Evolutionary conservation across 345 rosid genomes (phyloP), one percentile per base, ranked within the genome.

Genomic region (Brassica carinata): DNA sequence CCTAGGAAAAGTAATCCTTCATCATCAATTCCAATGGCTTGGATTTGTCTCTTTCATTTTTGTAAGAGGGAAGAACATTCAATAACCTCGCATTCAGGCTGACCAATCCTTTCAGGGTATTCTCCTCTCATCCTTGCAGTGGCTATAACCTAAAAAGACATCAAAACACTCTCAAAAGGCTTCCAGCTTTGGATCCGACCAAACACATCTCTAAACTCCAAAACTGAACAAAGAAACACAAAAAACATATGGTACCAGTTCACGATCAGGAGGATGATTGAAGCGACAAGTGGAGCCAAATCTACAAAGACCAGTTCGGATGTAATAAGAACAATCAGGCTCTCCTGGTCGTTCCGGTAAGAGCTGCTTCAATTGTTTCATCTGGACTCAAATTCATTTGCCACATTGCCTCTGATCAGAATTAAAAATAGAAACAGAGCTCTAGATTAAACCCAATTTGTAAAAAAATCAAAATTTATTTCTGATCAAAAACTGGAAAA

Each of bases 251-350:
- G 14, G 55, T 89, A 96, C 99, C 98, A 96, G 90, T 85, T 90
- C 93, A 40, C 99, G 83, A 83, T 94, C 94, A 84, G 89, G 92
- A 81, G 99, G 89, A 70, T 86, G 89, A 70, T 84, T 84, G 75
- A 84, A 86, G 43, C 84, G 89, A 73, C 89, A 86, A 57, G 89
- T 80, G 1, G 83, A 82, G 10, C 87, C 89, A 86, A 92, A 96
- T 86, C 98, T 88, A 83, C 99, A 96, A 68, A 96, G 96, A 40
- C 99, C 99, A 58, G 99, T 96, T 85, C 98, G 85, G 71, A 96
- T 92, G 81, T 96, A 96, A 87, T 91, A 94, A 78, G 98, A 90
- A 84, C 99, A 96, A 85, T 94, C 94, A 3, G 90, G 97, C 84
- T 94, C 98, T 69, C 99, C 99, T 33, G 92, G 91, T 48, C 94